phyloP scores from a whole-genome alignment of 2,329 filamentous ascomycete species.

The Metarhizium anisopliae region DNA sequence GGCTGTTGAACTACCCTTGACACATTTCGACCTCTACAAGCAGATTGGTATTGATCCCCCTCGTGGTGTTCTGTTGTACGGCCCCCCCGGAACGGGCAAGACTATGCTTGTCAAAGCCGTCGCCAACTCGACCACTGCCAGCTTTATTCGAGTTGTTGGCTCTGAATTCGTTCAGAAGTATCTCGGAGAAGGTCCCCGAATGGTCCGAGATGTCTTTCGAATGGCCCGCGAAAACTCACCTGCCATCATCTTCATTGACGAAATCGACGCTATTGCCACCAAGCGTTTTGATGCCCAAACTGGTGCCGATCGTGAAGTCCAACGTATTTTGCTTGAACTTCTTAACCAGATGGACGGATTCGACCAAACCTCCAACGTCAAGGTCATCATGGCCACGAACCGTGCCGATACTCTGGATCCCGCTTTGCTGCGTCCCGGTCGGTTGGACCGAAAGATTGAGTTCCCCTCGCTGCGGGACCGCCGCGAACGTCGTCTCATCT shows the following conservation, averaged over 20 bases:
- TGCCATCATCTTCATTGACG: conserved; percentile 98
- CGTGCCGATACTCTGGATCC: conserved; percentile 95
- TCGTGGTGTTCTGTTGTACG: conserved; percentile 90
- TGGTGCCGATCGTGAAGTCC: conserved; percentile 93
- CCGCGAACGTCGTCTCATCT: conserved; percentile 91
- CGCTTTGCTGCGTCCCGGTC: conserved; percentile 84
- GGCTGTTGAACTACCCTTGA: conserved; percentile 91
- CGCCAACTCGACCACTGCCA: conserved; percentile 94
- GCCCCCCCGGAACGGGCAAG: conserved; percentile 91
- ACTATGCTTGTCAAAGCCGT: conserved; percentile 98
- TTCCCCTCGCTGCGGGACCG: conserved; percentile 93
- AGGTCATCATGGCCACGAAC: conserved; percentile 99
- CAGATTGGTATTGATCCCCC: conserved; percentile 99
- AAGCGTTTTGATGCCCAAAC: conserved; percentile 99
- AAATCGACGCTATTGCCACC: conserved; percentile 97
- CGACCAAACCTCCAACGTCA: conserved; percentile 97
- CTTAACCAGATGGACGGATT: conserved; percentile 99
- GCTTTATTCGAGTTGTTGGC: conserved; percentile 95
- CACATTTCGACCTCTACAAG: conserved; percentile 97
- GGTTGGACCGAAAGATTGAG: conserved; percentile 96
- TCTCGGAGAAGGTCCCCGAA: conserved; percentile 90
- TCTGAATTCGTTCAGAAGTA: conserved; percentile 99
- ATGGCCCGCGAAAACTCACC: conserved; percentile 99
- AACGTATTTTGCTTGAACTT: conserved; percentile 93
- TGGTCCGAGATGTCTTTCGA: conserved; percentile 98